Percentiles rank a stretch among this genome's conserved stretches.
These are phyloP conservation scores for Pezicula carpinea DNA, from an alignment of 2,329 filamentous ascomycete genomes.

Conservation along the genomic window DNA sequence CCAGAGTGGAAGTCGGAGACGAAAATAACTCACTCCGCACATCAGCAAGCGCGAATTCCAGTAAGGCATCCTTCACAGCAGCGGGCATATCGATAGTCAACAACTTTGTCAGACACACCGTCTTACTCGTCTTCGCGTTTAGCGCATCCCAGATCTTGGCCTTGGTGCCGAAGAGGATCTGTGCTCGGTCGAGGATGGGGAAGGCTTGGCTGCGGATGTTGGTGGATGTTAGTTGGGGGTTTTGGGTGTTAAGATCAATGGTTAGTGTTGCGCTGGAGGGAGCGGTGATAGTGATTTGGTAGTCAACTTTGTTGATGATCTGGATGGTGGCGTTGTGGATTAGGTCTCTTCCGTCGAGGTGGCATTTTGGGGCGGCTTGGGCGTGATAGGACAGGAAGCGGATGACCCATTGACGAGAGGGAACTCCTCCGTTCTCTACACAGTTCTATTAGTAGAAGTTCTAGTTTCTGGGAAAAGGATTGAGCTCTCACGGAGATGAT, in stretches of 20 bases:
- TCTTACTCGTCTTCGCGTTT: conserved; percentile 8
- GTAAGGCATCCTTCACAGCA: conserved; percentile 6
- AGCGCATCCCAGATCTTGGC: conserved; percentile 18
- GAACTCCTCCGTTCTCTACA: background rate
- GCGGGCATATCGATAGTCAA: conserved; percentile 7
- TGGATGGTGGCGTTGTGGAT: too few relatives aligned
- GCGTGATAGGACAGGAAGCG: conserved; percentile 3
- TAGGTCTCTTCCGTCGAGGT: background rate
- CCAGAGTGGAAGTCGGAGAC: conserved; percentile 15
- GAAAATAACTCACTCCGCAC: background rate
- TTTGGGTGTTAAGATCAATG: too few relatives aligned
- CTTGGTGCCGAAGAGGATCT: background rate
- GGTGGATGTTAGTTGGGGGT: too few relatives aligned
- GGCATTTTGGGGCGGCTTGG: background rate
- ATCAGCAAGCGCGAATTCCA: conserved; percentile 13
- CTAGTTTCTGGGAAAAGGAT: too few relatives aligned
- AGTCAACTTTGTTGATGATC: too few relatives aligned
- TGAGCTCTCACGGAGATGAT: too few relatives aligned
- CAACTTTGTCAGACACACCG: conserved; percentile 21
- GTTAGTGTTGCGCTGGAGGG: too few relatives aligned
- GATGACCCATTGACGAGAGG: conserved; percentile 6
- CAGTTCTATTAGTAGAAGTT: too few relatives aligned
- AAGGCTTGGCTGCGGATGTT: too few relatives aligned
- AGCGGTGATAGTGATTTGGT: too few relatives aligned
- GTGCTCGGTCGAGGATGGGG: too few relatives aligned